A percentile compares a stretch with the other conserved stretches of the same genome.
Evolutionary conservation across 352 stramenopile genomes (phyloP).

Genomic region (Pythium aristosporum): DNA sequence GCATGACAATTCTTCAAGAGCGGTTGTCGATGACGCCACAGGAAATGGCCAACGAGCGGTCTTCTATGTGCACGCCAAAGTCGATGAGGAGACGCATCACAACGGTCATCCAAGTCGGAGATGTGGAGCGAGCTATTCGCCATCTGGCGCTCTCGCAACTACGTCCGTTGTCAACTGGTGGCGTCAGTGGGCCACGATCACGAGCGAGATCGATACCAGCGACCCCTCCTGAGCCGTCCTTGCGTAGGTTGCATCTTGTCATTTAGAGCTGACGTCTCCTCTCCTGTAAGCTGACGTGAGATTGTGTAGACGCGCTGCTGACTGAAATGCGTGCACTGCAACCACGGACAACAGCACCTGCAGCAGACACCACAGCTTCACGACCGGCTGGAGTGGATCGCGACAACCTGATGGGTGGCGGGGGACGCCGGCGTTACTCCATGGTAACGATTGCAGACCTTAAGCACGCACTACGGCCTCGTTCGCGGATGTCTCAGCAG

Average conservation of each 20-base stretch:
- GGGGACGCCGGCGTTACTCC: slow-evolving; percentile 31
- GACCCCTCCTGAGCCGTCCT: slow-evolving; percentile 7
- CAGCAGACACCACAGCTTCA: neutral
- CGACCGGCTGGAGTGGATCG: neutral
- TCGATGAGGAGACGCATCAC: slow-evolving; percentile 12
- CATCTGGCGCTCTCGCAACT: slow-evolving; percentile 10
- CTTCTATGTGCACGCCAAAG: slow-evolving; percentile 6
- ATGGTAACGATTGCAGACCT: slow-evolving; percentile 53
- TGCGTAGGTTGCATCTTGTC: slow-evolving; percentile 11
- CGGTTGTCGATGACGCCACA: slow-evolving; percentile 43
- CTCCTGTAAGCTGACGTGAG: neutral
- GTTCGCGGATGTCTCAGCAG: slow-evolving; percentile 18
- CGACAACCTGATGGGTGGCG: neutral
- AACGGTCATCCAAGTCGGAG: slow-evolving; percentile 4
- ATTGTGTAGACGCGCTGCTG: slow-evolving; percentile 16
- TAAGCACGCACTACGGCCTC: slow-evolving; percentile 35
- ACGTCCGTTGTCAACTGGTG: neutral
- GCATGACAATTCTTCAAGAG: slow-evolving; percentile 48
- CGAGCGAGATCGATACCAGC: neutral
- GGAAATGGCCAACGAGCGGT: slow-evolving; percentile 27
- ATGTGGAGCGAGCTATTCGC: slow-evolving; percentile 15
- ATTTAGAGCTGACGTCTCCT: neutral
- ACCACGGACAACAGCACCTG: slow-evolving; percentile 2
- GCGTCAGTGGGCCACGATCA: neutral
- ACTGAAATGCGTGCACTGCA: slow-evolving; percentile 7